Evolutionary conservation across 805 yeast species (phyloP).

Genomic region (Lipomyces orientalis): DNA sequence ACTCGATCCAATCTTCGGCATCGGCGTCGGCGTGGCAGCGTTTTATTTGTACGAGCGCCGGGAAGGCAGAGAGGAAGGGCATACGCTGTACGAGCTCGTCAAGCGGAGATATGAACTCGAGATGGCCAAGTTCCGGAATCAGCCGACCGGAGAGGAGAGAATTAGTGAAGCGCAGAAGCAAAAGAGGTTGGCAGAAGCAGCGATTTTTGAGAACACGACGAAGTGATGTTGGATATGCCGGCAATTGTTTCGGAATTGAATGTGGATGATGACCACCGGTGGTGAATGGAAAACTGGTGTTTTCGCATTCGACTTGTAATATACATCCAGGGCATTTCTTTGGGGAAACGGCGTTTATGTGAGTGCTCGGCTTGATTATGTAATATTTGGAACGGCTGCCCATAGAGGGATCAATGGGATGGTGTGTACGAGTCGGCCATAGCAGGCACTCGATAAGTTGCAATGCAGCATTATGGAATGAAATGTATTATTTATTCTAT

Average conservation of each 20-base stretch:
- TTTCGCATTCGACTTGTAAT: not conserved
- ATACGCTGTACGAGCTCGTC: conserved; percentile 29
- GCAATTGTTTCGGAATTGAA: not conserved
- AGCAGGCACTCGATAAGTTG: not conserved
- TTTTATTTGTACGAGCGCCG: conserved; percentile 38
- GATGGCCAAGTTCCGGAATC: conserved; percentile 14
- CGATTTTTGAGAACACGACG: conserved; percentile 31
- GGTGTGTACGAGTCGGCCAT: not conserved
- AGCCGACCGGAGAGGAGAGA: conserved; percentile 7
- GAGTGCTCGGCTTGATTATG: not conserved
- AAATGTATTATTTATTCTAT: not conserved
- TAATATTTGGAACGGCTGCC: not conserved
- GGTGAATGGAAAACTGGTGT: not conserved
- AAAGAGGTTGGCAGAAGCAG: conserved; percentile 31
- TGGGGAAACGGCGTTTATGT: not conserved
- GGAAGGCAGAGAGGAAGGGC: conserved; percentile 36
- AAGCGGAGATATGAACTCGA: conserved; percentile 25
- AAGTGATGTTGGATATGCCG: conserved; percentile 13
- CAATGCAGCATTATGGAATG: not conserved
- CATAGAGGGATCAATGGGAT: not conserved
- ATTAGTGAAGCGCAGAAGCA: conserved; percentile 14
- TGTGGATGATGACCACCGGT: not conserved
- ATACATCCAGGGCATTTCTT: not conserved
- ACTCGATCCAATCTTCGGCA: conserved; percentile 38
- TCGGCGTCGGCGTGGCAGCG: conserved; percentile 36